These are phyloP conservation scores for Ceratobasidium sp. DNA, from an alignment of 1,284 basidiomycete genomes.

Conservation along the genomic window DNA sequence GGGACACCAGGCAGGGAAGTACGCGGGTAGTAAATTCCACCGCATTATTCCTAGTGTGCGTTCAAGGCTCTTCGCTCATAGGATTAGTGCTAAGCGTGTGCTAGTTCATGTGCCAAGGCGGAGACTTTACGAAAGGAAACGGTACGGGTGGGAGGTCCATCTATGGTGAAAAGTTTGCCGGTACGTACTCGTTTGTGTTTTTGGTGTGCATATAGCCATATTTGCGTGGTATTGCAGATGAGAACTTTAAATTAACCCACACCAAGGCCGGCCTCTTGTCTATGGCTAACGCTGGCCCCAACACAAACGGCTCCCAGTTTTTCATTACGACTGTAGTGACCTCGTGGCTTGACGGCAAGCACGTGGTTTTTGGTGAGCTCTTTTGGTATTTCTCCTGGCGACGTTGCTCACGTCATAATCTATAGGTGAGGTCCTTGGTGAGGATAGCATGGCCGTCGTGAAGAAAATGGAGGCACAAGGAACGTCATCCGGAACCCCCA, in stretches of 20 bases:
- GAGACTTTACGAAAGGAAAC: conserved; percentile 57
- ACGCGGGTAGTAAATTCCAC: conserved; percentile 75
- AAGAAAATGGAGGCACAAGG: conserved; percentile 26
- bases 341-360: conserved; percentile 49
- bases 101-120: conserved; percentile 77
- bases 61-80: neutral
- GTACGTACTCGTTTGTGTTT: conserved; percentile 50
- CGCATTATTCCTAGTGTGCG: conserved; percentile 69
- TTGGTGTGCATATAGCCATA: neutral
- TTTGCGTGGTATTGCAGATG: conserved; percentile 33
- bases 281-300: conserved; percentile 64
- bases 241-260: conserved; percentile 58
- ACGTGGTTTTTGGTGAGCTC: conserved; percentile 51
- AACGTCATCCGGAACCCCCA: conserved; percentile 14
- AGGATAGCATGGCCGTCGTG: conserved; percentile 52
- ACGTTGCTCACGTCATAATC: neutral
- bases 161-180: conserved; percentile 85
- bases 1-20: no score
- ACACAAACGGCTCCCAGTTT: conserved; percentile 58
- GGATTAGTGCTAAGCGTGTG: neutral
- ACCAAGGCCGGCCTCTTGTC: conserved; percentile 57
- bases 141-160: conserved; percentile 94
- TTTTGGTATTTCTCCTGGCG: neutral
- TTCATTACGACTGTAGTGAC: conserved; percentile 55
- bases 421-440: conserved; percentile 49